Base-by-base conservation (phyloP, 768 basidiomycete species). In the Pulveroboletus sp. region DNA sequence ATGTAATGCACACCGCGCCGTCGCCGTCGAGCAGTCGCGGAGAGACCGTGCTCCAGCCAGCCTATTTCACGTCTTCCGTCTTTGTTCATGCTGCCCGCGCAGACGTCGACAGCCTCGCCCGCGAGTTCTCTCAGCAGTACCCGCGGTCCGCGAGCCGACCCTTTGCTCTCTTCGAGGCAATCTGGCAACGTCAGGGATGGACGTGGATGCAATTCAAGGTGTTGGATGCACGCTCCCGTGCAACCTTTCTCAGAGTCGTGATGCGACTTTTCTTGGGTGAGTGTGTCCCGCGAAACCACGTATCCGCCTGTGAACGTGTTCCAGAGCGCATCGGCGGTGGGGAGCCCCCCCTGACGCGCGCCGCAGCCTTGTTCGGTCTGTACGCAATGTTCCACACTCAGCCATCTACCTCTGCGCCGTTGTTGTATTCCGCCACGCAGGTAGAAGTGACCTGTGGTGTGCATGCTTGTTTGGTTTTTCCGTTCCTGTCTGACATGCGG, bases 21-120 rank as follows among this genome's bases (percentile, higher is more conserved):
- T 74, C 81, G 16, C 80, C 84, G 17, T 80, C 84, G 19, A 72
- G 75, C 13, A 58, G 68, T 42, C 78, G 84, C 13, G 85, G 88
- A 11, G 79, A 82, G 20, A 64, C 83, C 53, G 68, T 78, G 32
- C 68, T 91, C 10, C 89, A 90, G 59, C 87, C 86, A 1, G 71
- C 75, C 17, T 91, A 86, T 65, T 92, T 89, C 62, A 85, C 87
- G 0, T 90, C 88, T 4, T 86, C 86, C 0, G 60, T 85, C 20
- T 92, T 83, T 64, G 80, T 89, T 9, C 68, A 77, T 17, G 70
- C 80, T 13, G 72, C 87, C 19, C 78, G 85, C 3, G 75, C 80
- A 24, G 89, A 93, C 64, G 73, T 91, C 24, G 65, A 72, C 3
- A 60, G 57, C 4, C 75, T 93, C 20, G 64, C 83, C 4, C 59